Base-by-base conservation (phyloP, 306 rosid species). In the Trifolium pratense region DNA sequence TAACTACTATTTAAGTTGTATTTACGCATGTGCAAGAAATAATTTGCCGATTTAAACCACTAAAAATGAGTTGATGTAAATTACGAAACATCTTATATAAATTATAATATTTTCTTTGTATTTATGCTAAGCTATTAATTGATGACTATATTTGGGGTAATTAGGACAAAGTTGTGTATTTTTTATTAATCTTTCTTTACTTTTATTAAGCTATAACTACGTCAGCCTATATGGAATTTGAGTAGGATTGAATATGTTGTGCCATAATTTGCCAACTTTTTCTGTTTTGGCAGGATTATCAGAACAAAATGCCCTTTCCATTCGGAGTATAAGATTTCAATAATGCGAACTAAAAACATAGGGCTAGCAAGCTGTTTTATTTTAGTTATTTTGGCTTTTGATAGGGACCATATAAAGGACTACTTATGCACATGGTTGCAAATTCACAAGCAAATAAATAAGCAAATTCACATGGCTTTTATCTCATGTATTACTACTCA, bases 181-280 rank as follows among this genome's bases (percentile, higher is more conserved):
- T n/a, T n/a, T n/a, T n/a, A n/a, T n/a, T n/a, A n/a, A n/a, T n/a
- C n/a, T 51, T 75, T n/a, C n/a, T n/a, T n/a, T n/a, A n/a, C n/a
- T n/a, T n/a, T n/a, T n/a, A n/a, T n/a, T n/a, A 66, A 79, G 17
- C 66, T 32, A 60, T 43, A 26, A 57, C 69, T 66, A 58, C 61
- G n/a, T 43, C 45, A 79, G 4, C 34, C 81, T 20, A 7, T 61
- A n/a, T 53, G 74, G 79, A 79, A 67, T 67, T 79, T 67, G 58
- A 67, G 73, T 32, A 59, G 70, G 53, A 53, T 26, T 15, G 56
- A 43, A 71, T n/a, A 71, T 57, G 46, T 43, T 25, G 17, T 32
- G 57, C n/a, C 12, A 40, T 3, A 58, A 5, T 2, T 31, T 15
- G 13, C 11, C 18, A 13, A 45, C 14, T 29, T 49, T 63, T 55